phyloP scores from a whole-genome alignment of 148 eudicot genomes.

The Vaccinium corymbosum region DNA sequence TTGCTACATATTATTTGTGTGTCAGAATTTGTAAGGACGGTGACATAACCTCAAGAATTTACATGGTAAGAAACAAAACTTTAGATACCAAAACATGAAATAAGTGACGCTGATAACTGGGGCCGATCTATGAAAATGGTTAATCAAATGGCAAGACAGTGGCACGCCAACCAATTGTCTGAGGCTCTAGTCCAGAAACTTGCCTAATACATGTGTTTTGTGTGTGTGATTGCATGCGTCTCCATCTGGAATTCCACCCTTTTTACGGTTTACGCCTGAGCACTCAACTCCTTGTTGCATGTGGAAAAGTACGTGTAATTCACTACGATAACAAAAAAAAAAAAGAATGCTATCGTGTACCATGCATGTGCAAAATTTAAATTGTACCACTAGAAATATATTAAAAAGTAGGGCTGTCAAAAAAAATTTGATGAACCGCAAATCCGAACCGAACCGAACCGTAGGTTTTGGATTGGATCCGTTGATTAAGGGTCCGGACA shows the following conservation, averaged over 20 bases:
- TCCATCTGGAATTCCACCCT: background rate
- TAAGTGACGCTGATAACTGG: too few species aligned
- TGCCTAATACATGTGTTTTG: too few species aligned
- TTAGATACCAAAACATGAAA: too few species aligned
- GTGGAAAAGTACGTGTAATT: background rate
- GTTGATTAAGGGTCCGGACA: too few species aligned
- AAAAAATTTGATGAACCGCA: too few species aligned
- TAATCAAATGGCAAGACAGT: background rate
- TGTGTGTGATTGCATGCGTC: background rate
- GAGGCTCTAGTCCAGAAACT: background rate
- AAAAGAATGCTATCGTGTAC: background rate
- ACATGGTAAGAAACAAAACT: background rate
- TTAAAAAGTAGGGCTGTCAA: too few species aligned
- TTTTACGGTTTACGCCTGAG: background rate
- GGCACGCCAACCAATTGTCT: background rate
- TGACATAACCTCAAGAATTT: background rate
- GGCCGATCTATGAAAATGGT: too few species aligned
- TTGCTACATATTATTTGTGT: background rate
- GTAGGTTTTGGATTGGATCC: too few species aligned
- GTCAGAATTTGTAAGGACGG: background rate
- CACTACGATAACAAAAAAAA: background rate
- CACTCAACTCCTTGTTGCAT: background rate
- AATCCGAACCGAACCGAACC: too few species aligned
- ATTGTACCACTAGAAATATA: too few species aligned
- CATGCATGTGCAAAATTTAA: background rate